Base-by-base conservation (phyloP, 768 basidiomycete genomes). In the Rhodotorula paludigena region DNA sequence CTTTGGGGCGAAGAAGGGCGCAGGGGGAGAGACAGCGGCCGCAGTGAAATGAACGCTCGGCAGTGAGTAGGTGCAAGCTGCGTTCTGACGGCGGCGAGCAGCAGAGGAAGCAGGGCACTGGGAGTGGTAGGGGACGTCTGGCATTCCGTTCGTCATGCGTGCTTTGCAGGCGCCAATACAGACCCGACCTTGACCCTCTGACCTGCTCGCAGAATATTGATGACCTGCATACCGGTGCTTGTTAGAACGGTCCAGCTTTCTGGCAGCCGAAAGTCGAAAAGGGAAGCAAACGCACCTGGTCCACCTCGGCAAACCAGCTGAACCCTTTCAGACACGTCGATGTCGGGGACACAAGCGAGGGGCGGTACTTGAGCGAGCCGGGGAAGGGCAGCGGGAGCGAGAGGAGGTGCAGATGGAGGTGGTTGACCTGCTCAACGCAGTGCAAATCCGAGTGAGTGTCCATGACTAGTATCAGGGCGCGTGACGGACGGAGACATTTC, bases 371-470 rank as follows among this genome's bases (percentile, higher is more conserved):
- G 52, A 65, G 16, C n/a, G 57, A 52, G 44, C 63, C 61, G 4
- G 52, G 60, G 35, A 72, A 63, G 23, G 67, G 67, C 5, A 72
- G 47, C 0, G 71, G 71, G n/a, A 64, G 57, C 4, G 71, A 72
- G 41, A 72, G 71, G 45, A 72, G 63, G 51, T 72, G 71, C n/a
- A 72, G 66, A 48, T 72, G 71, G 20, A 72, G 67, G 52, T 72
- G 71, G 41, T 66, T 66, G 36, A 71, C 69, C 69, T 71, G 56
- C n/a, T n/a, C n/a, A n/a, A n/a, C n/a, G n/a, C n/a, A n/a, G n/a
- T n/a, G n/a, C n/a, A n/a, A n/a, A n/a, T 16, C 3, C 20, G 41
- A 10, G 18, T 9, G 11, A 7, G 18, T 14, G 32, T 15, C 15
- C 28, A 54, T 30, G 30, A 20, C n/a, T 20, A 57, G 20, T 12